Evolutionary conservation across 2,329 filamentous ascomycete genomes (phyloP), one percentile per base, ranked within the genome.

Genomic region (Ophiostoma perfectum): DNA sequence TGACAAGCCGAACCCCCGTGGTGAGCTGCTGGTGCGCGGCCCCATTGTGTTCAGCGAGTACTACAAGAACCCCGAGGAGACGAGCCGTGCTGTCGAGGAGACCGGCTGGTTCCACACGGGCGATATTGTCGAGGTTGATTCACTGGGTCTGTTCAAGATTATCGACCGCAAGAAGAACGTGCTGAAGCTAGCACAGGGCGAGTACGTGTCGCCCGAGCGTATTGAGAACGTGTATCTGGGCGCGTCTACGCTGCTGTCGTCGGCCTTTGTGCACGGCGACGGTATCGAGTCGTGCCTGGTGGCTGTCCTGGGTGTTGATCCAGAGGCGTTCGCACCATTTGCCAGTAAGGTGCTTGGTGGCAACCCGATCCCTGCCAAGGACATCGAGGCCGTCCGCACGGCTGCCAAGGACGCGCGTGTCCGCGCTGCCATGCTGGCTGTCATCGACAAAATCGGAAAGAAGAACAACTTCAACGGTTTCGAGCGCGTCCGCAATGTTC

Each of bases 101-200:
- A 93, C 97, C 72, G 95, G 95, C 71, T 99, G 95, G 95, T 98
- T 99, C 86, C 90, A 91, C 77, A 97, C 93, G 0, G 95, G 95
- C 68, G 95, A 99, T 75, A 94, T 99, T 72, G 92, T 88, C 75
- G 86, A 88, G 72, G 83, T 99, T 38, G 95, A 99, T 78, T 88
- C 88, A 73, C 79, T 91, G 75, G 95, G 95, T 71, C 91, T 93
- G 70, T 90, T 98, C 82, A 88, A 87, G 79, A 96, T 99, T 78
- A 90, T 99, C 74, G 95, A 99, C 79, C 93, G 95, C 74, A 90
- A 93, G 80, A 99, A 99, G 90, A 98, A 98, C 80, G 92, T 99
- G n/a, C 87, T 99, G 76, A 99, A 99, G 85, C 87, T 99, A 68
- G 89, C 94, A 0, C 95, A 99, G 79, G 95, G 95, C 78, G 95